Evolutionary conservation across 352 stramenopile genomes (phyloP).

Genomic region (Salisapilia sapeloensis): DNA sequence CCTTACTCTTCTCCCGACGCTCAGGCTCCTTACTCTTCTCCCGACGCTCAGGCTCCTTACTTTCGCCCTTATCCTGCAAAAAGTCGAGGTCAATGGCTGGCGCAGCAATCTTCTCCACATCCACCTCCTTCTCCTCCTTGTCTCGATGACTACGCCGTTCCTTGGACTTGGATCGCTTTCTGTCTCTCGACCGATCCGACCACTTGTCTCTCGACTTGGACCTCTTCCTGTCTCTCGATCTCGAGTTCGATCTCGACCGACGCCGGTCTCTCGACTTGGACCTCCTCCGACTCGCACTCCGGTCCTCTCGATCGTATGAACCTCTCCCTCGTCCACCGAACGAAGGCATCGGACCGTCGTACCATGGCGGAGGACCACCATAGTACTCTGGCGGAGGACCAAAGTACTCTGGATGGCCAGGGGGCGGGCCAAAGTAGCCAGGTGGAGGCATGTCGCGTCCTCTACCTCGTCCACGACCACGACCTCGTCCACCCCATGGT

Average conservation of each 20-base stretch:
- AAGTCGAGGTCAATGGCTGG: slow-evolving; percentile 78
- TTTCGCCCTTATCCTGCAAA: slow-evolving; percentile 29
- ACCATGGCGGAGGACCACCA: too few species aligned
- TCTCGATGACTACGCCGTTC: slow-evolving; percentile 8
- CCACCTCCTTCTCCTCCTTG: slow-evolving; percentile 41
- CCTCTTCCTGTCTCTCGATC: slow-evolving; percentile 10
- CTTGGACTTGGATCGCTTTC: slow-evolving; percentile 4
- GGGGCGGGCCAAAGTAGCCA: slow-evolving; percentile 47
- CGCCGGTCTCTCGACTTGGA: slow-evolving; percentile 12
- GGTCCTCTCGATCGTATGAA: slow-evolving; percentile 5
- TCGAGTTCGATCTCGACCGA: slow-evolving; percentile 3
- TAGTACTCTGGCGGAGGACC: slow-evolving; percentile 55
- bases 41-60: slow-evolving; percentile 23
- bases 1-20: neutral
- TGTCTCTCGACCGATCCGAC: too few species aligned
- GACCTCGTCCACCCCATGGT: slow-evolving; percentile 13
- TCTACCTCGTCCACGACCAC: slow-evolving; percentile 18
- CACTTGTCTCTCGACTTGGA: too few species aligned
- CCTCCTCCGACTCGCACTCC: neutral
- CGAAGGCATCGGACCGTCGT: slow-evolving; percentile 38
- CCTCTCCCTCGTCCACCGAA: slow-evolving; percentile 35
- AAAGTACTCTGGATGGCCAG: slow-evolving; percentile 47
- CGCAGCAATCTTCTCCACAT: slow-evolving; percentile 56
- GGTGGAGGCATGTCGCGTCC: slow-evolving; percentile 30
- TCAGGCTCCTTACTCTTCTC: slow-evolving; percentile 2